Percentiles rank a stretch among this genome's conserved stretches.
phyloP scores from a whole-genome alignment of 345 rosid species.

The Geranium brycei region DNA sequence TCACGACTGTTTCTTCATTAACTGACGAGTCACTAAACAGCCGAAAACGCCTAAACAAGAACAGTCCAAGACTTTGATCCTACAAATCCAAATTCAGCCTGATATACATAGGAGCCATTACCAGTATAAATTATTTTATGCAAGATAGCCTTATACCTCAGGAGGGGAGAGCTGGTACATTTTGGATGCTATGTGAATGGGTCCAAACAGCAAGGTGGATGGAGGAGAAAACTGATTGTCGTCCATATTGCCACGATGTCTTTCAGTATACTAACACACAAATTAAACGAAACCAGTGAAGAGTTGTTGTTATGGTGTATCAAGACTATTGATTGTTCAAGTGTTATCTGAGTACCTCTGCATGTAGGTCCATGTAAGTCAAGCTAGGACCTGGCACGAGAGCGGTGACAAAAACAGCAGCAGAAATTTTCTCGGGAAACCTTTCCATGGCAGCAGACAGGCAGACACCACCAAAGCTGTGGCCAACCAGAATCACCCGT shows the following conservation, averaged over 20 bases:
- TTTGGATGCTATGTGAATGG: slow-evolving; percentile 10
- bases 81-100: background rate
- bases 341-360: background rate
- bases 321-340: too few relatives aligned
- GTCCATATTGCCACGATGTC: slow-evolving; percentile 1
- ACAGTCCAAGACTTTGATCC: slow-evolving; percentile 14
- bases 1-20: background rate
- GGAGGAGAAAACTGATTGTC: slow-evolving; percentile 14
- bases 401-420: slow-evolving; percentile 11
- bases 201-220: slow-evolving; percentile 13
- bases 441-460: slow-evolving; percentile 25
- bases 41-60: slow-evolving; percentile 5
- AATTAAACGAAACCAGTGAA: background rate
- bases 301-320: background rate
- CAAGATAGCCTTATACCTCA: slow-evolving; percentile 13
- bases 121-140: background rate
- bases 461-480: slow-evolving; percentile 22
- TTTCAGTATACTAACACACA: slow-evolving; percentile 3
- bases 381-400: too few relatives aligned
- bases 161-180: slow-evolving; percentile 15
- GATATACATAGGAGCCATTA: background rate
- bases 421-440: slow-evolving; percentile 18
- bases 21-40: background rate
- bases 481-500: slow-evolving; percentile 28
- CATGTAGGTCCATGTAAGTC: background rate